Conservation (phyloP, 2,329 filamentous ascomycete species). For the Tolypocladium cylindrosporum region DNA sequence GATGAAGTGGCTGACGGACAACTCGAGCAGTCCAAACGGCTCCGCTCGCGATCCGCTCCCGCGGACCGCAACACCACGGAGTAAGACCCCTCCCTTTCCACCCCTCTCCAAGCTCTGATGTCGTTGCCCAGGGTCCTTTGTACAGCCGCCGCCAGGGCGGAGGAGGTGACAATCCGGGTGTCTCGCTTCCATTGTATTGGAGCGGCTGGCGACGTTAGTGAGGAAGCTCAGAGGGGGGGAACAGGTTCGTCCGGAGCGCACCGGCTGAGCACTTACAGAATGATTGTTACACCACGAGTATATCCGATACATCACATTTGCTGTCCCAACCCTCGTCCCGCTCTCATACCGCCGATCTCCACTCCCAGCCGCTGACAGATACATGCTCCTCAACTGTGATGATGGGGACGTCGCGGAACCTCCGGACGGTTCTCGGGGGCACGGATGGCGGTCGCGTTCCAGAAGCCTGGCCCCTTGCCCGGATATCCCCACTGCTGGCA, state of each 20-base stretch:
- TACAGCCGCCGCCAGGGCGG: constrained; percentile 1
- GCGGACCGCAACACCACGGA: constrained; percentile 11
- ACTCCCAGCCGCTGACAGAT: constrained; percentile 4
- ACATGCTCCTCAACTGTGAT: constrained; percentile 17
- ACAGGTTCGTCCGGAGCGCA: too few species aligned
- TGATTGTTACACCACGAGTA: background rate
- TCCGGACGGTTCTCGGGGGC: constrained; percentile 13
- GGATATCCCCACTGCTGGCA: background rate
- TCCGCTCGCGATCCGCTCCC: constrained; percentile 6
- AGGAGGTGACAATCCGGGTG: background rate
- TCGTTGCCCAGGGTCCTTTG: constrained; percentile 11
- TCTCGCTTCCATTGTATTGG: background rate
- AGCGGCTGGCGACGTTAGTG: background rate
- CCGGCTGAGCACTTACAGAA: background rate
- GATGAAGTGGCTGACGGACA: constrained; percentile 23
- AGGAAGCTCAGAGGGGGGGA: background rate
- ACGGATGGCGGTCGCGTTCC: constrained; percentile 11
- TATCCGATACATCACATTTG: background rate
- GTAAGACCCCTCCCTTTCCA: constrained; percentile 14
- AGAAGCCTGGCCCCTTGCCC: background rate
- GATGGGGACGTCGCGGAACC: constrained; percentile 16
- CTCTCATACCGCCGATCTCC: constrained; percentile 1
- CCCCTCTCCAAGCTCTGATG: constrained; percentile 17
- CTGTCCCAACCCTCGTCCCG: background rate
- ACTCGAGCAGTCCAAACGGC: constrained; percentile 9